These are phyloP conservation scores for Tricholoma terreum DNA, from an alignment of 768 basidiomycete genomes.

Conservation along the genomic window DNA sequence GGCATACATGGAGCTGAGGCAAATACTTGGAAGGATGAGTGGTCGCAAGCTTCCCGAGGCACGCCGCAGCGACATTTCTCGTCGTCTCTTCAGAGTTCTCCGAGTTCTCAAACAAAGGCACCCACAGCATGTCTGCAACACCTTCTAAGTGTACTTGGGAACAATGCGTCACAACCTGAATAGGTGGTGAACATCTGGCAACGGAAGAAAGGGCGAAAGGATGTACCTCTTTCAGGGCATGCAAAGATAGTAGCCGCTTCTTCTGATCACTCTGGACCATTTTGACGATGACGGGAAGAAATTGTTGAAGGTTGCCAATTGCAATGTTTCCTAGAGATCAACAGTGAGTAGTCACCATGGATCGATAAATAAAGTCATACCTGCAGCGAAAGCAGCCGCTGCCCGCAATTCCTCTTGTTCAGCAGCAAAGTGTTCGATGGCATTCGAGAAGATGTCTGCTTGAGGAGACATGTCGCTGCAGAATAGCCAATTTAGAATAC, in stretches of 20 bases:
- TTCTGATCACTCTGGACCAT: conserved; percentile 71
- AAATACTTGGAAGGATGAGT: conserved; percentile 89
- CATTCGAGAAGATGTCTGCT: conserved; percentile 69
- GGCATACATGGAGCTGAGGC: conserved; percentile 82
- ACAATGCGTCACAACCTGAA: conserved; percentile 87
- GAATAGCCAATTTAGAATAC: conserved; percentile 2
- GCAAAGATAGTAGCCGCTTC: conserved; percentile 81
- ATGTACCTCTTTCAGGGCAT: conserved; percentile 88
- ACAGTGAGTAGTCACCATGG: not conserved
- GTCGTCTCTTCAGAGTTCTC: conserved; percentile 88
- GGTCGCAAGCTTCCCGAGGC: conserved; percentile 91
- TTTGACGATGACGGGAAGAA: conserved; percentile 82
- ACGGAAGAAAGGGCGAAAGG: not conserved
- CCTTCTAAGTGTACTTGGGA: conserved; percentile 80
- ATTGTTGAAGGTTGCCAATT: conserved; percentile 86
- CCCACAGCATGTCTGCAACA: conserved; percentile 89
- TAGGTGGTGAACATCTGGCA: not conserved
- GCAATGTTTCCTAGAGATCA: conserved; percentile 77
- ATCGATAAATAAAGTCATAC: conserved; percentile 34
- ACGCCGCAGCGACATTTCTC: conserved; percentile 93
- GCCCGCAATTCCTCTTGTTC: conserved; percentile 85
- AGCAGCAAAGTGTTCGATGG: conserved; percentile 70
- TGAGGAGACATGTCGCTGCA: conserved; percentile 86
- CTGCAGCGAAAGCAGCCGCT: conserved; percentile 93
- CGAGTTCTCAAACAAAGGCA: conserved; percentile 87